These are phyloP conservation scores for Auxenochlorella pyrenoidosa DNA, from an alignment of 139 green algal species.

Conservation along the genomic window DNA sequence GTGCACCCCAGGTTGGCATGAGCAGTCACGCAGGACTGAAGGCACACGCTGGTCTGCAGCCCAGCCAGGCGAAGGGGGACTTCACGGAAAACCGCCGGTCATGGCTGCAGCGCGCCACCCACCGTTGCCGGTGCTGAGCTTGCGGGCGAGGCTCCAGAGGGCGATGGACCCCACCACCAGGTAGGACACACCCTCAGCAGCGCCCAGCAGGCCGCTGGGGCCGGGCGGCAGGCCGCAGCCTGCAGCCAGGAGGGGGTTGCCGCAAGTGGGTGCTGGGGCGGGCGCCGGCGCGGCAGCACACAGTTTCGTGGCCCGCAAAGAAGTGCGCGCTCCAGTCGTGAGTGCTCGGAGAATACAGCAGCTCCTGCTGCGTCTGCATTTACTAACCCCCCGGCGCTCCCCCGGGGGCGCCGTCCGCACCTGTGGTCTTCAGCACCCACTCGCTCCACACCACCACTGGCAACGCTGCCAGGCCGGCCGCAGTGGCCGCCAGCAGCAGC, in stretches of 20 bases:
- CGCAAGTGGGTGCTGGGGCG: background rate
- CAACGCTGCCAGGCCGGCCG: constrained; percentile 37
- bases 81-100: too few relatives aligned
- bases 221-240: constrained; percentile 79
- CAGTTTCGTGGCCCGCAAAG: too few relatives aligned
- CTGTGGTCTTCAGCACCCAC: constrained; percentile 47
- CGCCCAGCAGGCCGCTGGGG: constrained; percentile 67
- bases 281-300: background rate
- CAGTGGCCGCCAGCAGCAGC: background rate
- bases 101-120: background rate
- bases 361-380: background rate
- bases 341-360: too few relatives aligned
- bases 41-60: background rate
- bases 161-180: constrained; percentile 59
- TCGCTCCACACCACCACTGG: constrained; percentile 54
- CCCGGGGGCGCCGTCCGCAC: background rate
- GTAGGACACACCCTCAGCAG: constrained; percentile 73
- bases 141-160: constrained; percentile 39
- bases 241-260: background rate
- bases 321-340: too few relatives aligned
- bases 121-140: constrained; percentile 26
- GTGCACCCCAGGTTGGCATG: too few relatives aligned
- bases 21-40: background rate
- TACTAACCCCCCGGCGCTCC: background rate
- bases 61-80: background rate